Base-by-base conservation (phyloP, 2,329 filamentous ascomycete species). In the Aschersonia sp. region DNA sequence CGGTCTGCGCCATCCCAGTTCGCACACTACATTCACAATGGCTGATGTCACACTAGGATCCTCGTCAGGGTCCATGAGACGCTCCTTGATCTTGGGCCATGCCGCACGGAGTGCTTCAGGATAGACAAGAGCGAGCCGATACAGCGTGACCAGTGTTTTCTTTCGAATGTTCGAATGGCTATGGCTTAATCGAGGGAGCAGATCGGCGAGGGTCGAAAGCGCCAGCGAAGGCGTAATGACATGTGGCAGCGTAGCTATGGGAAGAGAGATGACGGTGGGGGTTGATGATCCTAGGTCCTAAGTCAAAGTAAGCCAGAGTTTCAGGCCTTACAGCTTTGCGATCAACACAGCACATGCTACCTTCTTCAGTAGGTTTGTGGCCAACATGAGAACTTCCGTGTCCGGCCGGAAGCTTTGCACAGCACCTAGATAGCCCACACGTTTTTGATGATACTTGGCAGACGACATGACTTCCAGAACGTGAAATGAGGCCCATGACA, bases 401-500 rank as follows among this genome's bases (percentile, higher is more conserved):
- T 97, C 90, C 2, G 89, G 77, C 29, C 90, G 80, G 66, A 95
- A 98, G 70, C 84, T 97, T 72, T 98, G 92, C 32, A 95, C 88
- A 7, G 92, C 92, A 11, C 85, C 90, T 22, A 98, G 73, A 63
- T 98, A 98, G 49, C 90, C 92, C 43, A 95, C 87, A 54, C 90
- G 78, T 68, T 98, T 98, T 66, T 95, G 90, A 55, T 88, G 77
- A 64, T 94, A 94, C 63, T 95, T 97, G 44, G 84, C 74, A 40
- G 87, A 94, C 39, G 89, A 94, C 92, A 98, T 98, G 67, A 98
- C 92, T 69, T 98, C 92, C 44, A 98, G 81, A 46, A 97, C 90
- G 63, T 98, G 87, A 68, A 98, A 98, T 10, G 89, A 89, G 4
- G 92, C 92, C 92, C 92, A 98, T 4, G 90, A 95, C 92, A 98